Evolutionary conservation across 192 early-diverging fungal species (phyloP), one percentile per base, ranked within the genome.

Genomic region (Podila clonocystis): DNA sequence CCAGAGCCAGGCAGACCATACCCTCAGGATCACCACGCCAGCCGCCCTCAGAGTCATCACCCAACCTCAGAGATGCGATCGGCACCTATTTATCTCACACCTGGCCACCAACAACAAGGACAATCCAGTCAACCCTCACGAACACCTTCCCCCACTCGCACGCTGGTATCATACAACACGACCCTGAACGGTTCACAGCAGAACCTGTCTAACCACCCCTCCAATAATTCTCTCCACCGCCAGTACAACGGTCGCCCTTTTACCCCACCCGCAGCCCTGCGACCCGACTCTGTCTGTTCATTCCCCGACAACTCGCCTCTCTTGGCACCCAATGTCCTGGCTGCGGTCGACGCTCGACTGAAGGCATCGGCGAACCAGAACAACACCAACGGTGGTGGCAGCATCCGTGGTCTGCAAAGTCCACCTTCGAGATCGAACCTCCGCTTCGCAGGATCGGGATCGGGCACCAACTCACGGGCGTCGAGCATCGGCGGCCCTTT

Each of bases 301-400:
- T 76, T 65, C 45, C 74, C 74, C 5, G 74, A 68, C 41, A 55
- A n/a, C 17, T 76, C 74, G 19, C 74, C 74, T 5, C 15, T 76
- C 11, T 58, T 76, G 74, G 74, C 74, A 9, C 74, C 74, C 34
- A 69, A 49, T 59, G 74, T 76, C 20, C 62, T 76, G 9, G 74
- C 74, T 17, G 74, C 74, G 9, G 74, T 76, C 13, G 74, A 76
- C 58, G 74, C 74, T 9, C 31, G 74, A n/a, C 50, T 76, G 41
- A 48, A 26, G 41, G 74, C 58, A 8, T 8, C 41, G 15, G 30
- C 26, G 59, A n/a, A 24, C 52, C 20, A 55, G 52, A 15, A 45
- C 41, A 45, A 45, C 41, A 15, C 15, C 41, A 45, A 45, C 13
- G 41, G 41, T 15, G 15, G 41, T 45, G 15, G 41, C 13, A 45